Base-by-base conservation (phyloP, 2,329 filamentous ascomycete genomes). In the Cadophora luteo-olivacea region DNA sequence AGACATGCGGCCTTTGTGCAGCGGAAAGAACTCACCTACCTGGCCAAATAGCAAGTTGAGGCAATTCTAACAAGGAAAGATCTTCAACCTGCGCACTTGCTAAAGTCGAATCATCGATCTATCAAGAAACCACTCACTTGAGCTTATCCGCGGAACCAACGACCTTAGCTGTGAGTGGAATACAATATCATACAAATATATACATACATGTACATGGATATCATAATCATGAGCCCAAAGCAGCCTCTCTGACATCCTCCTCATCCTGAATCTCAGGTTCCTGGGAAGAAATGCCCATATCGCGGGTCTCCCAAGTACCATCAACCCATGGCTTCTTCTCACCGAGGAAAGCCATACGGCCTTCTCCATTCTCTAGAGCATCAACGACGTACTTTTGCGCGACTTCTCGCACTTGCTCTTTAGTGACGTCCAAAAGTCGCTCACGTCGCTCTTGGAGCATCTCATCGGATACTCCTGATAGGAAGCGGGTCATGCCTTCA, bases 381-480 rank as follows among this genome's bases (percentile, higher is more conserved):
- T 93, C 87, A 33, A 97, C 90, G 16, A 97, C 83, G 78, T 94
- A 97, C 75, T 89, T 87, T 75, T 97, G 90, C 0, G 96, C 96
- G 14, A 90, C 94, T 52, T 90, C 85, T 70, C 90, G 89, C 11
- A 99, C 92, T 74, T 97, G 90, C 72, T 91, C 87, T 70, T 89
- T 89, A 2, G 87, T 92, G 49, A 97, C 94, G 78, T 97, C 95
- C 4, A 99, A 85, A 67, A 99, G 84, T 77, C 91, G 89, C 80
- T 96, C 92, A 74, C 96, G 86, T 79, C 93, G 89, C 75, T 83
- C 86, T 81, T 97, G 94, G 77, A 92, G 90, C 94, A 98, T 97
- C 75, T 93, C 91, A 69, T 96, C 88, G 0, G 92, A 93, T 45
- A 99, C 86, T 14, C 94, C 94, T 36, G 89, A 92, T 76, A 97